These are phyloP conservation scores for Artomyces pyxidatus DNA, from an alignment of 768 basidiomycete genomes.

Conservation along the genomic window DNA sequence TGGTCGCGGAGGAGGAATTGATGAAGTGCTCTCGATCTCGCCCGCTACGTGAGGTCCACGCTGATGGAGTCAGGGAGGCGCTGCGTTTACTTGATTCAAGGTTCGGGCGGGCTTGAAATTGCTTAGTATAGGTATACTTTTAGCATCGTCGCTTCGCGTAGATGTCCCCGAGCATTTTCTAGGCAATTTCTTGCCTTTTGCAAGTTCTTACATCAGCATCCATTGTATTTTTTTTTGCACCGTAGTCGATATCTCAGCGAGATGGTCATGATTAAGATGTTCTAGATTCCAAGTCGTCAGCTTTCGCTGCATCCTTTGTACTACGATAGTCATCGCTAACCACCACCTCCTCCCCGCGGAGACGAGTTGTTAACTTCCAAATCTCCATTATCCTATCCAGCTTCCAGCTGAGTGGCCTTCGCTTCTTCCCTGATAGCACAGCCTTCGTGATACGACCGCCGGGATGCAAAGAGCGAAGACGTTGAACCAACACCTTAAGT, in stretches of 20 bases:
- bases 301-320: too few species aligned
- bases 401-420: conserved; percentile 30
- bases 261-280: too few species aligned
- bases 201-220: too few species aligned
- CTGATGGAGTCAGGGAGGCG: conserved; percentile 69
- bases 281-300: too few species aligned
- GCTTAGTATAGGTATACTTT: too few species aligned
- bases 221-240: too few species aligned
- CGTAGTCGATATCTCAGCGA: too few species aligned
- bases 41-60: conserved; percentile 55
- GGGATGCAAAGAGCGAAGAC: conserved; percentile 41
- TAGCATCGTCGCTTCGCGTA: too few species aligned
- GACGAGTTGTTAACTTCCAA: conserved; percentile 26
- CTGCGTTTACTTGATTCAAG: conserved; percentile 59
- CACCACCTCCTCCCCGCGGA: not conserved
- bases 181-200: too few species aligned
- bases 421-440: too few species aligned
- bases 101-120: conserved; percentile 15
- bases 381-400: conserved; percentile 34
- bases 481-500: conserved; percentile 36
- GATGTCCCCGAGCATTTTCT: too few species aligned
- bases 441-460: too few species aligned
- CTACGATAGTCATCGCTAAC: not conserved
- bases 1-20: conserved; percentile 55
- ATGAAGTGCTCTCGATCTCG: conserved; percentile 50